Conservation (phyloP, 257 asterid genomes). For the Echium plantagineum region DNA sequence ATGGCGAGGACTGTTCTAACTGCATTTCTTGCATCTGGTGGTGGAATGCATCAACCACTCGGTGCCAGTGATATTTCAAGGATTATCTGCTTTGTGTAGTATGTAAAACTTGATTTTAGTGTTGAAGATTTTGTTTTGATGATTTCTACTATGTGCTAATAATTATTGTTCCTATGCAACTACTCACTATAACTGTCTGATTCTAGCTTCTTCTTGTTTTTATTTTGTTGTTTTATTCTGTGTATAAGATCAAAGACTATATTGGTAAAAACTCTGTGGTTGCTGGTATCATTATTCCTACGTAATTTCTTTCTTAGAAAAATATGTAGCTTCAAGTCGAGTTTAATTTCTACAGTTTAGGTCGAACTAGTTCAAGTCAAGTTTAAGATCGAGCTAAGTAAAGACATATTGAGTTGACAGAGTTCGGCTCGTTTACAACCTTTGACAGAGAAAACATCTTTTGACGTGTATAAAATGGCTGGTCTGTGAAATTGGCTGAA, state of each 20-base stretch:
- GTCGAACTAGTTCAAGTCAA: too few relatives aligned
- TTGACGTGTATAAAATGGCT: too few relatives aligned
- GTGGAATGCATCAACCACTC: background rate
- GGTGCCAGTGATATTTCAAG: background rate
- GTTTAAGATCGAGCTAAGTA: too few relatives aligned
- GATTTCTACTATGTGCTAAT: conserved; percentile 16
- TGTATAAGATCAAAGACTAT: too few relatives aligned
- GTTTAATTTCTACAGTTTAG: too few relatives aligned
- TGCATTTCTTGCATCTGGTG: conserved; percentile 2
- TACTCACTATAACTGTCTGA: background rate
- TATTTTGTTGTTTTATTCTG: too few relatives aligned
- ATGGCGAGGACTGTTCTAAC: conserved; percentile 17
- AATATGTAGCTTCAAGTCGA: too few relatives aligned
- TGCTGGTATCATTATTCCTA: background rate
- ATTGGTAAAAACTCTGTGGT: background rate
- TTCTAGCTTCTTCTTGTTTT: conserved; percentile 6
- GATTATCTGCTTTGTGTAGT: background rate
- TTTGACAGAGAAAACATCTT: too few relatives aligned
- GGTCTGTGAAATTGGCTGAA: background rate
- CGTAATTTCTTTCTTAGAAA: too few relatives aligned
- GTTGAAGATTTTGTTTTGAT: conserved; percentile 8
- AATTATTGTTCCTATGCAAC: conserved; percentile 11
- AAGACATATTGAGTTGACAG: too few relatives aligned
- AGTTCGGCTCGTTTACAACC: too few relatives aligned
- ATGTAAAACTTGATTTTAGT: too few relatives aligned